Conservation (phyloP, 345 rosid species). For the Arabidopsis arenosa region DNA sequence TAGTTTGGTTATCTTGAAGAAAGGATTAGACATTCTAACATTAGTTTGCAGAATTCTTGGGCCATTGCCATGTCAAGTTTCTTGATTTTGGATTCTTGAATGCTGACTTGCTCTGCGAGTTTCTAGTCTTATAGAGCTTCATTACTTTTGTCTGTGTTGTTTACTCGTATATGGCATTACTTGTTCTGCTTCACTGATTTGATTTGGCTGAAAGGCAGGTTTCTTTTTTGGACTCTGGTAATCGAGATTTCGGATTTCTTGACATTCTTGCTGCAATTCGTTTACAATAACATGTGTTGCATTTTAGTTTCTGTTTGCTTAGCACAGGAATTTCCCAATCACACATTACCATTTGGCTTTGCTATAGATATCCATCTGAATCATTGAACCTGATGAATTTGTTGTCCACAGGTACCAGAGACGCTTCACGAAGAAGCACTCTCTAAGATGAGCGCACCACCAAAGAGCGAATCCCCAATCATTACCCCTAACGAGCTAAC, state of each 20-base stretch:
- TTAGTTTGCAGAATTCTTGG: background rate
- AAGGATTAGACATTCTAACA: background rate
- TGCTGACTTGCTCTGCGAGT: background rate
- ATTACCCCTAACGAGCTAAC: constrained; percentile 74
- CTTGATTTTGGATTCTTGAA: constrained; percentile 3
- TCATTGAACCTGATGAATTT: constrained; percentile 22
- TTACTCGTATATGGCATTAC: constrained; percentile 2
- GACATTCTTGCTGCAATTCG: background rate
- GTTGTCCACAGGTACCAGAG: constrained; percentile 71
- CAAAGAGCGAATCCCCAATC: constrained; percentile 81
- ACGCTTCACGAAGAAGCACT: constrained; percentile 86
- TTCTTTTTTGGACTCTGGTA: background rate
- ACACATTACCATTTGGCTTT: background rate
- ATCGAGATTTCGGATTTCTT: background rate
- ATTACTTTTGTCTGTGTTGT: background rate
- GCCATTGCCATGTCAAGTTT: constrained; percentile 19
- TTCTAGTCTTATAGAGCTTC: background rate
- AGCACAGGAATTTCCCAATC: background rate
- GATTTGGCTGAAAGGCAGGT: background rate
- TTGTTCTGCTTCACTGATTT: background rate
- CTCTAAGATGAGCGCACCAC: constrained; percentile 88
- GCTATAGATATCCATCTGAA: constrained; percentile 10
- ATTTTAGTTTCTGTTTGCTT: constrained; percentile 1
- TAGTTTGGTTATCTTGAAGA: background rate
- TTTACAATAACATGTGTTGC: background rate